Conservation (phyloP, 1,139 yeast genomes). For the Suzukiozyma palmioleophila region DNA sequence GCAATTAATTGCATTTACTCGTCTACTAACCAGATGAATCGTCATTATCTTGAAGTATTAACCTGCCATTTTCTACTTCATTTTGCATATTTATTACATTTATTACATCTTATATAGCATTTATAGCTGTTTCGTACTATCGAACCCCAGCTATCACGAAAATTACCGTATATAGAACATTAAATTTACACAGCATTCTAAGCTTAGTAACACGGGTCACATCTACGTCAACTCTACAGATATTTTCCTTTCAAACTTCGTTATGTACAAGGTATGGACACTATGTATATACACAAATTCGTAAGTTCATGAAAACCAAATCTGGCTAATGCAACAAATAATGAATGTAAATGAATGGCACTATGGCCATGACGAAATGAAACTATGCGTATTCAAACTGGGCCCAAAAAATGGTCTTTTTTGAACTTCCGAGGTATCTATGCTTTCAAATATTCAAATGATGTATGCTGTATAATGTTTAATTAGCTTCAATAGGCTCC, state of each 20-base stretch:
- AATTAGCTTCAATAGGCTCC: neutral
- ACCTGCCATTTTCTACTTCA: neutral
- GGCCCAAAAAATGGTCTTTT: too few relatives aligned
- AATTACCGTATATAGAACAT: too few relatives aligned
- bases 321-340: neutral
- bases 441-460: too few relatives aligned
- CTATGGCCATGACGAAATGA: neutral
- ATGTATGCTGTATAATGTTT: too few relatives aligned
- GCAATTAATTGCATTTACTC: neutral
- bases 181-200: too few relatives aligned
- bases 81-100: neutral
- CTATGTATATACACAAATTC: neutral
- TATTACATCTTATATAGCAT: too few relatives aligned
- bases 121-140: too few relatives aligned
- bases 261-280: neutral
- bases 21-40: constrained; percentile 1
- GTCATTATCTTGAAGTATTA: neutral
- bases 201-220: too few relatives aligned
- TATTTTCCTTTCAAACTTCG: neutral
- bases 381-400: neutral
- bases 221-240: too few relatives aligned
- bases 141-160: too few relatives aligned
- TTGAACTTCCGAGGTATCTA: too few relatives aligned
- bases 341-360: neutral
- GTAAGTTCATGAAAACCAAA: constrained; percentile 1